Conservation (phyloP, 768 basidiomycete species). For the Naganishia friedmannii region DNA sequence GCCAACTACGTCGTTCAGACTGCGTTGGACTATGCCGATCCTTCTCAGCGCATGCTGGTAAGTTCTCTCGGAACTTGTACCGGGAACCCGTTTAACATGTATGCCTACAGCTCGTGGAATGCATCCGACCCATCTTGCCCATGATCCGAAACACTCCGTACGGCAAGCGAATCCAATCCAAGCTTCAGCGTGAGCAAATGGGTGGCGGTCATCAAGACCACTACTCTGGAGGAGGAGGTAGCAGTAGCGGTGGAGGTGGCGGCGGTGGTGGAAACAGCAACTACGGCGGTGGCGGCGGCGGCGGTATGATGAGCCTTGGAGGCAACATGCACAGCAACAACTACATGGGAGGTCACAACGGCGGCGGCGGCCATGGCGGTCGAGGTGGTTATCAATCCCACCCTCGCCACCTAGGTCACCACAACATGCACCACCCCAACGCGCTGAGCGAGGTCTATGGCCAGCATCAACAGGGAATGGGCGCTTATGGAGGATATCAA, state of each 20-base stretch:
- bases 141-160: constrained; percentile 99
- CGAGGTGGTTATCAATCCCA: constrained; percentile 32
- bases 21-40: constrained; percentile 94
- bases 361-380: constrained; percentile 25
- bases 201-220: constrained; percentile 50
- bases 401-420: constrained; percentile 47
- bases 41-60: constrained; percentile 75
- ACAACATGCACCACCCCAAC: constrained; percentile 52
- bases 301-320: constrained; percentile 35
- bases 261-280: constrained; percentile 37
- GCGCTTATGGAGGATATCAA: constrained; percentile 30
- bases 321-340: constrained; percentile 33
- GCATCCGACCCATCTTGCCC: constrained; percentile 96
- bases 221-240: constrained; percentile 32
- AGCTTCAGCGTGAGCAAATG: constrained; percentile 89
- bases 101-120: constrained; percentile 69
- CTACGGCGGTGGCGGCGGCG: constrained; percentile 30
- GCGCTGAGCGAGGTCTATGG: constrained; percentile 52
- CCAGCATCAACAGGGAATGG: constrained; percentile 28
- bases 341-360: constrained; percentile 26
- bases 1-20: constrained; percentile 97
- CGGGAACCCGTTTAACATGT: neutral
- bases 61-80: constrained; percentile 29
- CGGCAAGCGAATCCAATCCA: constrained; percentile 98
- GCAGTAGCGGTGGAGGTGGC: constrained; percentile 35